These are phyloP conservation scores for Fistulifera solaris DNA, from an alignment of 108 stramenopile genomes.

Conservation along the genomic window DNA sequence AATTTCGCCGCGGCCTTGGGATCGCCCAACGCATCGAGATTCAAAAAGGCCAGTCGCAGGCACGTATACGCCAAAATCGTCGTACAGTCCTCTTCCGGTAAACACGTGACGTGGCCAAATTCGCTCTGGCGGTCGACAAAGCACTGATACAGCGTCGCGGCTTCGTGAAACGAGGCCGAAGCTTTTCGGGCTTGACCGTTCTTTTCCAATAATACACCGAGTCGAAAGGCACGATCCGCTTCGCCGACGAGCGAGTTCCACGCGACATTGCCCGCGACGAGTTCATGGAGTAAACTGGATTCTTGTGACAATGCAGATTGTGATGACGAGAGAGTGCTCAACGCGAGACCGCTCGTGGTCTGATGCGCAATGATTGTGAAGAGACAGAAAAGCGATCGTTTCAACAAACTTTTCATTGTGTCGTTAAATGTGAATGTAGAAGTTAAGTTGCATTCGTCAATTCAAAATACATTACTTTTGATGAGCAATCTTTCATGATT, in stretches of 20 bases:
- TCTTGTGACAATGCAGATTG: too few species aligned
- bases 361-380: too few species aligned
- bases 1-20: constrained; percentile 59
- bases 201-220: constrained; percentile 56
- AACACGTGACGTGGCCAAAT: constrained; percentile 66
- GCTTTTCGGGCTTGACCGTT: constrained; percentile 60
- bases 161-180: constrained; percentile 65
- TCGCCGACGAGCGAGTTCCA: constrained; percentile 39
- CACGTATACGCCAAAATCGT: constrained; percentile 60
- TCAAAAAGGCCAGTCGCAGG: constrained; percentile 58
- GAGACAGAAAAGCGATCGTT: too few species aligned
- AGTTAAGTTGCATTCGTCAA: too few species aligned
- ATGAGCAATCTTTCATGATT: too few species aligned
- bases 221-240: constrained; percentile 77
- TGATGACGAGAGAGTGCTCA: too few species aligned
- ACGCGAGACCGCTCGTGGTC: too few species aligned
- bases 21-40: constrained; percentile 71
- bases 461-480: too few species aligned
- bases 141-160: constrained; percentile 80
- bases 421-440: too few species aligned
- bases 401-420: too few species aligned
- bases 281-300: constrained; percentile 1
- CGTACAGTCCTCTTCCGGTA: constrained; percentile 22
- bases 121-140: constrained; percentile 42
- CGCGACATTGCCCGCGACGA: constrained; percentile 8